Base-by-base conservation (phyloP, 2,329 filamentous ascomycete species). In the Allantophomopsis cytisporea region DNA sequence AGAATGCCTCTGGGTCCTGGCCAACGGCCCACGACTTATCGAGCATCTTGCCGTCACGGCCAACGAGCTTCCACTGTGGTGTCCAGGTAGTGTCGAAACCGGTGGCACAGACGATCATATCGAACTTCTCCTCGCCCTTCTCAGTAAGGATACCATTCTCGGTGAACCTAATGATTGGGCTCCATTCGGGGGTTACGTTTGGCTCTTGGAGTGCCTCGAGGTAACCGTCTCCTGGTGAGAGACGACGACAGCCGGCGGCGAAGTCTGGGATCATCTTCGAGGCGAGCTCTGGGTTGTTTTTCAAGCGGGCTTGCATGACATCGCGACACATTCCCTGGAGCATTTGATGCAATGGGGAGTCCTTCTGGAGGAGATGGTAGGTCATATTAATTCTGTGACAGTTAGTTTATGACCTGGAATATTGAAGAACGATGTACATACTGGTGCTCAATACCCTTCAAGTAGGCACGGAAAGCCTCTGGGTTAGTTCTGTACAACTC, bases 251-350 rank as follows among this genome's bases (percentile, higher is more conserved):
- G 12, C 68, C 66, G 5, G 62, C 60, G 2, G 57, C 55, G 55
- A 64, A 71, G 32, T 53, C 52, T 11, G 62, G 62, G 28, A 60
- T 44, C 11, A 57, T 41, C 32, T 57, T 34, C 12, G 48, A 42
- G 3, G 43, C 20, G 12, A 48, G 52, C 39, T 47, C 62, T 0
- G 74, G 69, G 1, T 76, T 71, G 39, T 65, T 63, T 1, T 55
- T 57, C 0, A 80, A 55, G 0, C 73, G 64, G 32, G 63, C 49
- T 30, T 60, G 61, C 71, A 80, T 80, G 38, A 73, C 56, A 39
- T 65, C 53, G 5, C 56, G 61, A 48, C 68, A 77, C 21, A 60
- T 58, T 2, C 65, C 59, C 1, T 64, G 62, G 12, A 69, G 52
- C 2, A 62, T 59, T 1, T 57, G 51, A 45, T 76, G 77, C 11